Conservation (phyloP, 495 filamentous ascomycete species). For the Xylaria longipes region DNA sequence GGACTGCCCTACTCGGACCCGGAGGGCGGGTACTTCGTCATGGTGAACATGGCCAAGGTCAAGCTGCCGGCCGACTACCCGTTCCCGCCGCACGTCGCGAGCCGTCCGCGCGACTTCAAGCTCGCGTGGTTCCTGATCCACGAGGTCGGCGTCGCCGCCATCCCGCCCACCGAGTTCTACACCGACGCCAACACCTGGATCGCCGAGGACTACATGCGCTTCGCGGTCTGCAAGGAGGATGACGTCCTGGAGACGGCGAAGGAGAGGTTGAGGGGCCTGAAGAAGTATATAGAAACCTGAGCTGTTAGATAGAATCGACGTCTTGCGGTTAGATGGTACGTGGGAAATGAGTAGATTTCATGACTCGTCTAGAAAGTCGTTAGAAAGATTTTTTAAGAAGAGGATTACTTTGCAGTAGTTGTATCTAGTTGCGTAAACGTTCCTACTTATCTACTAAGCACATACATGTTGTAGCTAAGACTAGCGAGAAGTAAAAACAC, state of each 20-base stretch:
- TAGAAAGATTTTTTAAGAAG: not conserved
- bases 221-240: constrained; percentile 97
- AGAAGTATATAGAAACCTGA: constrained; percentile 66
- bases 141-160: constrained; percentile 93
- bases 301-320: not conserved
- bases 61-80: constrained; percentile 79
- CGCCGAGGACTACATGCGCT: constrained; percentile 90
- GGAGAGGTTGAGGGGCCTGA: constrained; percentile 84
- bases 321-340: not conserved
- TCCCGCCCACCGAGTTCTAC: constrained; percentile 97
- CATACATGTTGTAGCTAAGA: not conserved
- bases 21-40: constrained; percentile 95
- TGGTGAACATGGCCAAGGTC: constrained; percentile 88
- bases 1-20: constrained; percentile 90
- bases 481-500: not conserved
- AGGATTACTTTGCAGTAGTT: no score
- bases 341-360: not conserved
- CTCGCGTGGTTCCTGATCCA: constrained; percentile 95
- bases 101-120: constrained; percentile 89
- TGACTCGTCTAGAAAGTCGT: constrained; percentile 9
- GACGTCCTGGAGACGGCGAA: constrained; percentile 88
- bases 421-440: not conserved
- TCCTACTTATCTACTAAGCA: not conserved
- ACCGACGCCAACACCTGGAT: constrained; percentile 81
- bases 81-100: constrained; percentile 87